These are phyloP conservation scores for Tetrahymena thermophila DNA, from an alignment of 73 alveolate species.

Conservation along the genomic window DNA sequence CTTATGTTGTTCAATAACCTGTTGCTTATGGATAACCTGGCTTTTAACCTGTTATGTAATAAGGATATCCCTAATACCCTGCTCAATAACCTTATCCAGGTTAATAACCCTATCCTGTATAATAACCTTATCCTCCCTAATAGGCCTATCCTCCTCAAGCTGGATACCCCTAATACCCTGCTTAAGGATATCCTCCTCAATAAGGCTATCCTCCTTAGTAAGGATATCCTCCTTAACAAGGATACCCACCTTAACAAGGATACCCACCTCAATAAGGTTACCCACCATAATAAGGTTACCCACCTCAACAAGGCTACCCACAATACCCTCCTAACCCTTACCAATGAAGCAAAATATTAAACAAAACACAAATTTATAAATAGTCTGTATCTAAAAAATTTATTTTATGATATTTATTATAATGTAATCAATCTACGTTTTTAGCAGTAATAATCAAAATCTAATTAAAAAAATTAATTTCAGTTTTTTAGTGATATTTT, in stretches of 20 bases:
- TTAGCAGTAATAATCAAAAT: no score
- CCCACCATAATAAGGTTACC: neutral
- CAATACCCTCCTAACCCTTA: neutral
- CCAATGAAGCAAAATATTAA: neutral
- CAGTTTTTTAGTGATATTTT: no score
- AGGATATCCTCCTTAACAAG: neutral
- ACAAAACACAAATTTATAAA: neutral
- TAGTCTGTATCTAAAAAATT: neutral
- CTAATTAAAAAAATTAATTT: no score
- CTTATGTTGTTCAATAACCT: neutral
- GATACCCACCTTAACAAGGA: neutral
- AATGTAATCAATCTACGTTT: no score
- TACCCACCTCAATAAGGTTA: neutral
- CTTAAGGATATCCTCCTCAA: neutral
- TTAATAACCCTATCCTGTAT: neutral
- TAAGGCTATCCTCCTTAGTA: neutral
- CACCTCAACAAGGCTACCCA: no score
- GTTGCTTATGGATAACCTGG: neutral
- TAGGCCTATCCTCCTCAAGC: neutral
- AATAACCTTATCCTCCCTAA: neutral
- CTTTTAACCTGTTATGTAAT: neutral
- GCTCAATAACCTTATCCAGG: neutral
- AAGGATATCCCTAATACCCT: neutral
- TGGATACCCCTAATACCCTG: neutral
- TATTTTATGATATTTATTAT: neutral